Base-by-base conservation (phyloP, 176 grass and related monocot species). In the Dactylis glomerata region DNA sequence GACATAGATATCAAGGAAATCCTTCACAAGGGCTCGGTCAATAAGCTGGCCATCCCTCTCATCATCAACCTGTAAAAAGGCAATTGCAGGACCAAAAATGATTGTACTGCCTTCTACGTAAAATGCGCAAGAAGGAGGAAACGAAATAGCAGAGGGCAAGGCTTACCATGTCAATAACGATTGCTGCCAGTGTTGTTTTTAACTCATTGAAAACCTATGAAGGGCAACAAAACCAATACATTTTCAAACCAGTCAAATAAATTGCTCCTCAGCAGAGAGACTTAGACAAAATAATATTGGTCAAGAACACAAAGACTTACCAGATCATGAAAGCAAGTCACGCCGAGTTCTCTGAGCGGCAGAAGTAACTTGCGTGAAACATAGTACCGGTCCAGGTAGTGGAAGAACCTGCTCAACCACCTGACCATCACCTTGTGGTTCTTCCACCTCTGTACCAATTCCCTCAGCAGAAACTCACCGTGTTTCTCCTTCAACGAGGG, bases 351-450 rank as follows among this genome's bases (percentile, higher is more conserved):
- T 26, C 54, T 65, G 20, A 96, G 82, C 8, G 89, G 32, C 27
- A 30, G 30, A 32, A 85, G 73, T 0, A 45, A 79, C 38, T 16
- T 72, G 3, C 86, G 71, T 10, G 65, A 5, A 41, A 91, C 64
- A 27, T 86, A 91, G 54, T 86, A 89, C 28, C 72, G 84, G 70
- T 91, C 86, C 7, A 93, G 86, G 70, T 91, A 93, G 37, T 74
- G 15, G 78, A 96, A 96, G 61, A 93, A 93, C 49, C 78, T 56
- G 46, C 49, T 50, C 11, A 93, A 71, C 79, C 90, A 90, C 70
- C 63, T 82, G 52, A 90, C 68, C 82, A 95, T 86, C 22, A 92
- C 52, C 68, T 90, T 90, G 41, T 95, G 90, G 57, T 92, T 88
- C 32, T 45, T 67, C 86, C 88, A 95, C 66, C 80, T 87, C 56